Percentiles rank a stretch among this genome's conserved stretches.
Conservation (phyloP, 257 asterid species). For the Solanum boliviense region DNA sequence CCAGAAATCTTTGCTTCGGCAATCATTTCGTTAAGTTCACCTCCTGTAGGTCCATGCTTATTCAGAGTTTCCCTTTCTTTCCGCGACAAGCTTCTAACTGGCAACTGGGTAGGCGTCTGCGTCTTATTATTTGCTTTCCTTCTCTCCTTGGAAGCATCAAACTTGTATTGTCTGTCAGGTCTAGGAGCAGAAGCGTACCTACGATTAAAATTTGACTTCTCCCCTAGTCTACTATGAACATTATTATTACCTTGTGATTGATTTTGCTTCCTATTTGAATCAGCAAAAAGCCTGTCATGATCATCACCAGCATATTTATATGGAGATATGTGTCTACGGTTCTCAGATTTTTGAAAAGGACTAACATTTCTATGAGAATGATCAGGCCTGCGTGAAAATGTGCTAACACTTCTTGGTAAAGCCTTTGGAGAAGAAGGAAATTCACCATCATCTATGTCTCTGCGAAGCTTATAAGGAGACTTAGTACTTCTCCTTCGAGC, state of each 20-base stretch:
- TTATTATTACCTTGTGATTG: conserved; percentile 3
- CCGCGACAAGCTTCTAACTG: conserved; percentile 1
- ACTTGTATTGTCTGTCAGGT: conserved; percentile 8
- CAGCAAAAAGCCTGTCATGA: not conserved
- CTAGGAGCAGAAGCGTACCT: conserved; percentile 53
- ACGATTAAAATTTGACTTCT: conserved; percentile 15
- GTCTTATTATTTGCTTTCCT: conserved; percentile 16
- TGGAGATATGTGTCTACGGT: conserved; percentile 32
- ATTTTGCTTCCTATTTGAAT: not conserved
- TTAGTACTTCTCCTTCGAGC: conserved; percentile 23
- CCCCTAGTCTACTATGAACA: conserved; percentile 14
- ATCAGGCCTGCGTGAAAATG: conserved; percentile 1
- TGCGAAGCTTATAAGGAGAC: conserved; percentile 23
- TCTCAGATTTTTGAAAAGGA: conserved; percentile 27
- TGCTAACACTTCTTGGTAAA: not conserved
- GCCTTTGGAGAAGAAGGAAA: not conserved
- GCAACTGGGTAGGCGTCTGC: conserved; percentile 2
- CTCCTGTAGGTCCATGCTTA: conserved; percentile 32
- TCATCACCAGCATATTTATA: conserved; percentile 11
- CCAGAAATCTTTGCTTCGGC: conserved; percentile 40
- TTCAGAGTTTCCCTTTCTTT: conserved; percentile 17
- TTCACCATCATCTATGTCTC: conserved; percentile 3
- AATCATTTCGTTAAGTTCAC: conserved; percentile 62
- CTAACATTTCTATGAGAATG: conserved; percentile 14
- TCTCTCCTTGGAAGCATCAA: conserved; percentile 11